phyloP scores from a whole-genome alignment of 1,284 basidiomycete genomes.

The Apiotrichum akiyoshidainum region DNA sequence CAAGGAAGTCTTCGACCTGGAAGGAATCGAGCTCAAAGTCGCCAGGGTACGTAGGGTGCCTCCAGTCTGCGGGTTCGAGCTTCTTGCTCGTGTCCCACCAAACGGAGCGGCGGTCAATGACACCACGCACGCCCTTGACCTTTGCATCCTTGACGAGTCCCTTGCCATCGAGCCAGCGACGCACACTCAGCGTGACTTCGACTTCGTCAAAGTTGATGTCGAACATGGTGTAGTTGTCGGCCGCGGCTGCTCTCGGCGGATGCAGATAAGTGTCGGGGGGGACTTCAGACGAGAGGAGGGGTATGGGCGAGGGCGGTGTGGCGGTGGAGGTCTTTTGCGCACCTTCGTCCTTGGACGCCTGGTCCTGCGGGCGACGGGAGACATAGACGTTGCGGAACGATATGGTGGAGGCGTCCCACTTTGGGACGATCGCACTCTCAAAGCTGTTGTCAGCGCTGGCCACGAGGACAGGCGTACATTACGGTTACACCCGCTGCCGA shows the following conservation, averaged over 20 bases:
- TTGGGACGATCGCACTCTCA: conserved; percentile 95
- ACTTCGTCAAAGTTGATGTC: conserved; percentile 90
- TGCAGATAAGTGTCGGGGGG: conserved; percentile 39
- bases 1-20: conserved; percentile 84
- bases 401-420: conserved; percentile 92
- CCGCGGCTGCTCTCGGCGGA: conserved; percentile 28
- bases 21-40: conserved; percentile 92
- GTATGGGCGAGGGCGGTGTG: conserved; percentile 36
- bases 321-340: conserved; percentile 49
- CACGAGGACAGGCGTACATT: conserved; percentile 53
- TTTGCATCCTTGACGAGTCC: conserved; percentile 87
- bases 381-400: conserved; percentile 97
- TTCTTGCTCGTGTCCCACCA: conserved; percentile 77
- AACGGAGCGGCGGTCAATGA: conserved; percentile 86
- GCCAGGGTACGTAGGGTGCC: conserved; percentile 68
- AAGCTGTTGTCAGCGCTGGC: conserved; percentile 54
- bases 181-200: conserved; percentile 90
- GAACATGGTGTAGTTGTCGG: conserved; percentile 74
- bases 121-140: conserved; percentile 88
- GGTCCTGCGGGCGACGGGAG: conserved; percentile 67
- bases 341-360: conserved; percentile 17
- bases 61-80: conserved; percentile 73
- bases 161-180: conserved; percentile 92
- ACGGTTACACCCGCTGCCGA: conserved; percentile 89
- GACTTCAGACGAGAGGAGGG: conserved; percentile 40